phyloP scores from a whole-genome alignment of 306 rosid species.

The Casuarina glauca region DNA sequence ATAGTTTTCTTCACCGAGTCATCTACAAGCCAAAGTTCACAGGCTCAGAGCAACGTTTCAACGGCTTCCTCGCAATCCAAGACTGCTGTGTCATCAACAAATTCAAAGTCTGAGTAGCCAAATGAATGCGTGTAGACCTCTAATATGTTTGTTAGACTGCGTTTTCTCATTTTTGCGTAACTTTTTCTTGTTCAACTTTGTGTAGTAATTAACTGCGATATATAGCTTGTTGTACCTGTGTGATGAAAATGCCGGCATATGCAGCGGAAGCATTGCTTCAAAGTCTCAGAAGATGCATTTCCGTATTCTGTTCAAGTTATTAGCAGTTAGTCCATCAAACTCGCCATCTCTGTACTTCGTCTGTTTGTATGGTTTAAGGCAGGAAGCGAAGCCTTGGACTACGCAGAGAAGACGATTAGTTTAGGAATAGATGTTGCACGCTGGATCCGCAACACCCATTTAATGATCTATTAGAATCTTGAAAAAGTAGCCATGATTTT shows the following conservation, averaged over 20 bases:
- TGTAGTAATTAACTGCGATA: too few relatives aligned
- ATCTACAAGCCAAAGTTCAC: conserved; percentile 51
- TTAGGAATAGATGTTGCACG: too few relatives aligned
- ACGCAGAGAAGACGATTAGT: too few relatives aligned
- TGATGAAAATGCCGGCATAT: background rate
- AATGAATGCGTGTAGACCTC: conserved; percentile 1
- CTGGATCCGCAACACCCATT: too few relatives aligned
- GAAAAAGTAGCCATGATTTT: too few relatives aligned
- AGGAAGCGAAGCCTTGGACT: background rate
- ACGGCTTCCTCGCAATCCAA: conserved; percentile 41
- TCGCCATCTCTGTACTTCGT: too few relatives aligned
- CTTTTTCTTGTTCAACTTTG: background rate
- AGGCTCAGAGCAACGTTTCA: conserved; percentile 37
- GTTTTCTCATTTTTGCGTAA: background rate
- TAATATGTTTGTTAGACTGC: background rate
- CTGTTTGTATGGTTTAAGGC: conserved; percentile 26
- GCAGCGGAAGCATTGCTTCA: background rate
- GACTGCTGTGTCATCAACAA: conserved; percentile 33
- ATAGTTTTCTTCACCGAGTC: conserved; percentile 64
- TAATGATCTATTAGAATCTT: too few relatives aligned
- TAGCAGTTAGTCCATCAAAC: background rate
- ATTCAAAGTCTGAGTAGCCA: conserved; percentile 22
- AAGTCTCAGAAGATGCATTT: background rate
- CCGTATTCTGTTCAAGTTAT: background rate
- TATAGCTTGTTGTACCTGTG: background rate